Percentiles rank a stretch among this genome's conserved stretches.
These are phyloP conservation scores for Mrakia frigida DNA, from an alignment of 768 basidiomycete genomes.

Conservation along the genomic window DNA sequence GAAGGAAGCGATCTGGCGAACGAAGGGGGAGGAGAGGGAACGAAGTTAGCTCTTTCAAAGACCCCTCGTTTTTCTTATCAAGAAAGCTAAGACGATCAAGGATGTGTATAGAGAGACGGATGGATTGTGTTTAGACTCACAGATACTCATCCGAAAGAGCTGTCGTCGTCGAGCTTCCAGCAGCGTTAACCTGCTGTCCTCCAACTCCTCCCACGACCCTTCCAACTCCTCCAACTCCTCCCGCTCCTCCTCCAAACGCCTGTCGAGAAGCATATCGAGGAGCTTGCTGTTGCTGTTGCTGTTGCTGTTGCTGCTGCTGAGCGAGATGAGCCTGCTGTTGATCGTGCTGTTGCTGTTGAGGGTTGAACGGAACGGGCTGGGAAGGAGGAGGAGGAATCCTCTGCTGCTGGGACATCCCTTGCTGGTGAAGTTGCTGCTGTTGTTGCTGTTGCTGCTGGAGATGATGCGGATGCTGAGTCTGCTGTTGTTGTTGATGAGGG, in stretches of 20 bases:
- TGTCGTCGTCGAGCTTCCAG: neutral
- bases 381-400: neutral
- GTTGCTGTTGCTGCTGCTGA: conserved; percentile 8
- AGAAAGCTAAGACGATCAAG: too few relatives aligned
- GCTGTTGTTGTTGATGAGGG: neutral
- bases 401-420: too few relatives aligned
- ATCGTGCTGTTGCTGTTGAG: conserved; percentile 10
- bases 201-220: neutral
- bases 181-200: neutral
- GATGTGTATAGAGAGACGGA: neutral
- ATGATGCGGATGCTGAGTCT: neutral
- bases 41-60: neutral
- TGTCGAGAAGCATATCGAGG: neutral
- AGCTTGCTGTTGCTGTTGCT: neutral
- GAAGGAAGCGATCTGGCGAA: conserved; percentile 20
- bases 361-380: conserved; percentile 15
- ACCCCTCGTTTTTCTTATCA: too few relatives aligned
- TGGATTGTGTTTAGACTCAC: neutral
- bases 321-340: conserved; percentile 6
- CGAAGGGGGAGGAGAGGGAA: neutral
- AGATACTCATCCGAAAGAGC: neutral
- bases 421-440: conserved; percentile 2
- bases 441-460: neutral
- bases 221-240: neutral
- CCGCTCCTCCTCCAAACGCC: neutral